phyloP scores from a whole-genome alignment of 1,139 yeast genomes.

The Yarrowia galli region DNA sequence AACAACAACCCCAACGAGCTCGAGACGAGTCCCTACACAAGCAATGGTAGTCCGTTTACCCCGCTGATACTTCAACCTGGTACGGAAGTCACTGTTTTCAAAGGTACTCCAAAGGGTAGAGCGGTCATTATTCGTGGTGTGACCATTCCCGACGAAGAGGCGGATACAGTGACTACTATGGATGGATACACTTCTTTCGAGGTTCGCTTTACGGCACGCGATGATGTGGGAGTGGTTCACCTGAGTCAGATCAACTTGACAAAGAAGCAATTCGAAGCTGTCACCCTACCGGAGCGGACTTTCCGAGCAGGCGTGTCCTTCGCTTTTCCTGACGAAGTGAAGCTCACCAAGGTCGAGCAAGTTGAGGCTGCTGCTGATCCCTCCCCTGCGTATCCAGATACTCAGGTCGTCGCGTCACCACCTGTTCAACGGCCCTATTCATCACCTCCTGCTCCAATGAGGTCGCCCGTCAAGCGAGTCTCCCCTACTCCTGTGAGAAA shows the following conservation, averaged over 20 bases:
- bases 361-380: background rate
- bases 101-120: background rate
- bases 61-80: background rate
- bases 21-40: constrained; percentile 3
- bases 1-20: background rate
- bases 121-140: constrained; percentile 10
- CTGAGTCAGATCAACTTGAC: background rate
- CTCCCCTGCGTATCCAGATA: background rate
- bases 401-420: background rate
- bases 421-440: background rate
- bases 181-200: constrained; percentile 18
- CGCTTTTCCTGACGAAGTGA: constrained; percentile 5
- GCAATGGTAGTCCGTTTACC: constrained; percentile 1
- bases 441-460: background rate
- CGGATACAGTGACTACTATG: constrained; percentile 8
- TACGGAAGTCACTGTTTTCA: background rate
- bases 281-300: background rate
- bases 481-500: background rate
- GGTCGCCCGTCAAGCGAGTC: background rate
- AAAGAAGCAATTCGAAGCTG: background rate
- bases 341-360: background rate
- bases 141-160: background rate
- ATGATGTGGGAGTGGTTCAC: background rate
- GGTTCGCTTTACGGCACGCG: background rate
- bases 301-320: constrained; percentile 6